Conservation (phyloP, 805 yeast genomes). For the Blastobotrys parvus region DNA sequence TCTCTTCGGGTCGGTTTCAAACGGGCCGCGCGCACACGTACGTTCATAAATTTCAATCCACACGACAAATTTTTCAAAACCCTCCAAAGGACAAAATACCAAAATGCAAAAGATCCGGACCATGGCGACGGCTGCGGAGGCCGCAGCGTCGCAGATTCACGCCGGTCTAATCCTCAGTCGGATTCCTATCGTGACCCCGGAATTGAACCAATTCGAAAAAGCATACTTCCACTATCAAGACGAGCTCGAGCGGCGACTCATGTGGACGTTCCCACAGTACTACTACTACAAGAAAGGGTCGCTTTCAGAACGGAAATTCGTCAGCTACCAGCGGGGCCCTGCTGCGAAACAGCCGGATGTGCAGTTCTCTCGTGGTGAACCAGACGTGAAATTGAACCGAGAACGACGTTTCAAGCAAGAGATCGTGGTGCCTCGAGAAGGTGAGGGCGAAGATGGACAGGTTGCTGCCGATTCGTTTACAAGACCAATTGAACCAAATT, state of each 20-base stretch:
- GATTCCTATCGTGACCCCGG: conserved; percentile 77
- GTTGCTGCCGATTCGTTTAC: conserved; percentile 52
- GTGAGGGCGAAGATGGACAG: conserved; percentile 19
- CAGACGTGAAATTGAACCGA: conserved; percentile 80
- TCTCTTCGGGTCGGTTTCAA: too few relatives aligned
- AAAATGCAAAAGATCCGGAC: too few relatives aligned
- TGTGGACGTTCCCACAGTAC: conserved; percentile 97
- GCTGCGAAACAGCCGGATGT: conserved; percentile 63
- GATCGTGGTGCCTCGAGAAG: conserved; percentile 59
- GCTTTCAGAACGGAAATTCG: conserved; percentile 71
- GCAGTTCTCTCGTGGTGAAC: conserved; percentile 74
- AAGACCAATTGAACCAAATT: conserved; percentile 58
- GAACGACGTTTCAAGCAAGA: conserved; percentile 80
- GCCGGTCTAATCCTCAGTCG: conserved; percentile 60
- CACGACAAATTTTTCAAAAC: too few relatives aligned
- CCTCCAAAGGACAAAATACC: too few relatives aligned
- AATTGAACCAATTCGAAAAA: conserved; percentile 59
- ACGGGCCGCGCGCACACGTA: too few relatives aligned
- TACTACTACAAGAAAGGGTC: conserved; percentile 88
- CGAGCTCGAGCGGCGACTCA: conserved; percentile 77
- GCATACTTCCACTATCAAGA: conserved; percentile 76
- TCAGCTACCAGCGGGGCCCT: conserved; percentile 69
- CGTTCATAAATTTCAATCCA: too few relatives aligned
- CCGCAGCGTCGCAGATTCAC: conserved; percentile 12
- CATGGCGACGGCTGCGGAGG: neutral